These are phyloP conservation scores for Fomitopsis palustris DNA, from an alignment of 1,284 basidiomycete species.

Conservation along the genomic window DNA sequence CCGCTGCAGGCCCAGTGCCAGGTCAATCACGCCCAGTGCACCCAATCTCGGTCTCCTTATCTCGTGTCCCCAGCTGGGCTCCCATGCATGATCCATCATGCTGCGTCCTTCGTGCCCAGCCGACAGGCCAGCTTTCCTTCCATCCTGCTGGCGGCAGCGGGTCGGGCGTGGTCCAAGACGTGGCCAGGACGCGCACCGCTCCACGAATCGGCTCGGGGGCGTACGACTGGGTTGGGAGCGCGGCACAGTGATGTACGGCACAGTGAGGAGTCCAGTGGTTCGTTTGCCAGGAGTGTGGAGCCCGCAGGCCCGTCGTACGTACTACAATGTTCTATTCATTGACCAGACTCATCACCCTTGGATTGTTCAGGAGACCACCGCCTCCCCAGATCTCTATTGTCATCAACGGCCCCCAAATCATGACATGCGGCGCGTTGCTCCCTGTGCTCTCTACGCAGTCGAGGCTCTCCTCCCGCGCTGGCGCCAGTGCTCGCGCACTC, in stretches of 20 bases:
- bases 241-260: background rate
- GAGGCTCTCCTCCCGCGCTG: background rate
- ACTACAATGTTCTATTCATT: background rate
- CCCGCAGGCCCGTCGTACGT: background rate
- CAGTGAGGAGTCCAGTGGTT: background rate
- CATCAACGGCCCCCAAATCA: background rate
- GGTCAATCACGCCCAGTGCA: background rate
- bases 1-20: background rate
- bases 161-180: conserved; percentile 44
- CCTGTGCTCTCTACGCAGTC: background rate
- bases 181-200: conserved; percentile 20
- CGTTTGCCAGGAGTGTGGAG: background rate
- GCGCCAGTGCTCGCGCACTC: background rate
- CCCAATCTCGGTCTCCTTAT: conserved; percentile 7
- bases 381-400: background rate
- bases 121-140: conserved; percentile 35
- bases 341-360: background rate
- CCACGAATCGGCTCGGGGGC: conserved; percentile 2
- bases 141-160: conserved; percentile 47
- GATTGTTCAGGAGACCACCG: background rate
- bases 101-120: conserved; percentile 37
- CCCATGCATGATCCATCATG: conserved; percentile 65
- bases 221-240: background rate
- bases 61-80: conserved; percentile 18
- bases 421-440: background rate